Evolutionary conservation across 2,329 filamentous ascomycete genomes (phyloP), one percentile per base, ranked within the genome.

Genomic region (Penicillium sp.): DNA sequence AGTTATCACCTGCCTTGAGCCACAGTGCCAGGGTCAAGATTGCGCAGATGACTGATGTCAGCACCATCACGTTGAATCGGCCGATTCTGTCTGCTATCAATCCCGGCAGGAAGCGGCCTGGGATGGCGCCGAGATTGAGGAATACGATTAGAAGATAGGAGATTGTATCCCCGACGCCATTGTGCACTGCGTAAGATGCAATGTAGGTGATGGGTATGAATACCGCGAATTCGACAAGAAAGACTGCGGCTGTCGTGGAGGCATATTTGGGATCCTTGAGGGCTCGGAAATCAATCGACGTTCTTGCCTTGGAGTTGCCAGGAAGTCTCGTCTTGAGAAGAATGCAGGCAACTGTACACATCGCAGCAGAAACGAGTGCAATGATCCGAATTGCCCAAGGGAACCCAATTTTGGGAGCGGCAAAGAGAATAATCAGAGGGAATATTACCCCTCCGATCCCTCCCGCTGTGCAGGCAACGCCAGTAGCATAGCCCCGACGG

Each of bases 381-480:
- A 69, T 65, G 11, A 69, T 66, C 22, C 66, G 63, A 2, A 69
- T 65, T 0, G 66, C 46, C 67, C 67, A 69, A 6, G 57, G 42
- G 35, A 67, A 69, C 2, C 69, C 70, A 41, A 73, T 55, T 7
- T 54, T 60, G 0, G 67, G 64, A 0, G 60, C 59, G 0, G 58
- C 53, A 8, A 60, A 66, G 4, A 65, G 59, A 13, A 73, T 58
- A 14, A 69, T 66, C 9, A 72, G 20, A 4, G 70, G 67, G 49
- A 73, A 73, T 6, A 70, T 48, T 0, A 69, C 63, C 0, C 70
- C 70, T 5, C 69, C 70, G 0, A 72, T 43, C 0, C 67, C 67
- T 6, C 69, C 68, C 1, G 63, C 69, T 1, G 68, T 69, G 27
- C 63, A 66, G 14, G 69, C 69, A 7, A 73, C 54, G 4, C 70